A percentile compares a stretch with the other conserved stretches of the same genome.
phyloP scores from a whole-genome alignment of 2,329 filamentous ascomycete genomes.

The Trichoderma brevicompactum region DNA sequence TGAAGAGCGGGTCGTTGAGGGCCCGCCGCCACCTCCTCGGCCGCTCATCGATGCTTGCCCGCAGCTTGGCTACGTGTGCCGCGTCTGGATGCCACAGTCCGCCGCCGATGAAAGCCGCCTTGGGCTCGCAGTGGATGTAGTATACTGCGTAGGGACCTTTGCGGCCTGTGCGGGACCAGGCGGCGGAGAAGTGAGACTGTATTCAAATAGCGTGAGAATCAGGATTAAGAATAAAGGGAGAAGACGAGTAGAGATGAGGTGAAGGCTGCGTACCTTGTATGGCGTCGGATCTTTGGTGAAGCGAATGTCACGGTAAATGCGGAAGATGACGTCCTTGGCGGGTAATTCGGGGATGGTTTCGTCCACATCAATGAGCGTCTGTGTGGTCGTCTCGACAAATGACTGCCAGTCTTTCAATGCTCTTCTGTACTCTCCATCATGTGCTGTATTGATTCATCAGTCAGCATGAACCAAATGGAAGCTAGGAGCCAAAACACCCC shows the following conservation, averaged over 20 bases:
- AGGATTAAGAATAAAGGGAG: background rate
- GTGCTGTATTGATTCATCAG: conserved; percentile 53
- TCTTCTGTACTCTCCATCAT: conserved; percentile 78
- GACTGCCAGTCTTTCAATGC: conserved; percentile 80
- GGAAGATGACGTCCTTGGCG: conserved; percentile 82
- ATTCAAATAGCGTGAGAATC: background rate
- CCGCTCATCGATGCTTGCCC: conserved; percentile 74
- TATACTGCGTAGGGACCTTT: conserved; percentile 89
- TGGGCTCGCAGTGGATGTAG: conserved; percentile 81
- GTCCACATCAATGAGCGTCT: conserved; percentile 72
- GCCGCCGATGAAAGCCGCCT: conserved; percentile 73
- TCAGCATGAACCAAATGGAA: background rate
- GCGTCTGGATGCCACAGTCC: conserved; percentile 82
- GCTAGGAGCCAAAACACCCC: too few species aligned
- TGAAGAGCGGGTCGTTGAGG: conserved; percentile 64
- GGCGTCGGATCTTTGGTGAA: conserved; percentile 85
- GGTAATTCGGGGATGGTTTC: conserved; percentile 86
- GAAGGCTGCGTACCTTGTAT: conserved; percentile 70
- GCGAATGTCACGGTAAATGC: conserved; percentile 84
- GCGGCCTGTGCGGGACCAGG: conserved; percentile 83
- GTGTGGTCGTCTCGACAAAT: conserved; percentile 74
- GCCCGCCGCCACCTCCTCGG: conserved; percentile 71
- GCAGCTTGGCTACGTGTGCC: conserved; percentile 66
- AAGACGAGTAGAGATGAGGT: background rate
- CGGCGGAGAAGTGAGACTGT: conserved; percentile 79